Conservation (phyloP, 164 flowering plant genomes). For the Vitis rupestris region DNA sequence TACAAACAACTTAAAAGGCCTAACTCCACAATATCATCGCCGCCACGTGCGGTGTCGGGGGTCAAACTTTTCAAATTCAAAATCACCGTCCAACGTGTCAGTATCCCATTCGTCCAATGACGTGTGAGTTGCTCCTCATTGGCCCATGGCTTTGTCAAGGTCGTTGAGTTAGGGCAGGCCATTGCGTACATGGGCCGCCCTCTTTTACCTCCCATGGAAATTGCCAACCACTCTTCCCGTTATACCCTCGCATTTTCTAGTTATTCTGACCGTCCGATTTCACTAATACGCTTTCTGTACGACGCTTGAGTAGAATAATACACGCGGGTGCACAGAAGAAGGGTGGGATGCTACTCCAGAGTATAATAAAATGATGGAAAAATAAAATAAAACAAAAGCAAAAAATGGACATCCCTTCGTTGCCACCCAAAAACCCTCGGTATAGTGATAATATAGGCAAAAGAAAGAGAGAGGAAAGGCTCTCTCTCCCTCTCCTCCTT, state of each 20-base stretch:
- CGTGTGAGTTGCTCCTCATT: conserved; percentile 8
- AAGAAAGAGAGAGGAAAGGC: not conserved
- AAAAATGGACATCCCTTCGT: conserved; percentile 29
- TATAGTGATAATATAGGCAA: conserved; percentile 21
- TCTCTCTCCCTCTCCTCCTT: conserved; percentile 9
- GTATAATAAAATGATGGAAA: not conserved
- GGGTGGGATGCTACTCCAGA: no score
- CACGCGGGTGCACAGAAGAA: not conserved
- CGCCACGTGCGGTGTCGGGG: conserved; percentile 30
- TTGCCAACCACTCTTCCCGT: no score
- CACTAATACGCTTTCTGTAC: no score
- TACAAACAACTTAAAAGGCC: not conserved
- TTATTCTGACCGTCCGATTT: no score
- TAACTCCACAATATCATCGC: conserved; percentile 13
- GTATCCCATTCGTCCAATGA: conserved; percentile 3
- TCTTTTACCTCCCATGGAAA: not conserved
- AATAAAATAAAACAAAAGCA: not conserved
- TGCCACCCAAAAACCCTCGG: conserved; percentile 23
- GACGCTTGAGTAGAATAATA: not conserved
- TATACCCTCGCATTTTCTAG: no score
- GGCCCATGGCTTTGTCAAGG: conserved; percentile 1
- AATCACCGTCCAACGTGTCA: conserved; percentile 6
- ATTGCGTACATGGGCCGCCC: conserved; percentile 10
- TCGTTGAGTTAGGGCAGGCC: conserved; percentile 4
- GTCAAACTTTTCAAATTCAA: not conserved